Evolutionary conservation across 768 basidiomycete genomes (phyloP).

Genomic region (Kwoniella newhampshirensis): DNA sequence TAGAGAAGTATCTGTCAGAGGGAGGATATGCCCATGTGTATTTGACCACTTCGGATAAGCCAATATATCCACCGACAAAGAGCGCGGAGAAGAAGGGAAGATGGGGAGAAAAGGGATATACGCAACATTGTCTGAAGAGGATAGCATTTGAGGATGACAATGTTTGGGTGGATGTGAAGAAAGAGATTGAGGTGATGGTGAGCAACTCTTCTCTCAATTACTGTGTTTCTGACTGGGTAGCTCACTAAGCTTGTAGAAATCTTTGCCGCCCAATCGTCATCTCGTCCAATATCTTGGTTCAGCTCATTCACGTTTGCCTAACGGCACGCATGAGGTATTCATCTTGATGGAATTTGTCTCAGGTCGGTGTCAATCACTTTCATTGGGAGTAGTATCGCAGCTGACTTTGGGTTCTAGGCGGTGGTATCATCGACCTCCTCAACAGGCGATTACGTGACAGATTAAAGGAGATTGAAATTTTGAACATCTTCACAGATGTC

Average conservation of each 20-base stretch:
- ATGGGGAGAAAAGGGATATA: slow-evolving; percentile 67
- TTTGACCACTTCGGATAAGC: slow-evolving; percentile 79
- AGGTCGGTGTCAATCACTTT: slow-evolving; percentile 59
- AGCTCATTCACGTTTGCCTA: slow-evolving; percentile 78
- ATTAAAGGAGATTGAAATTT: slow-evolving; percentile 90
- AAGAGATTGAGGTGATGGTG: slow-evolving; percentile 99
- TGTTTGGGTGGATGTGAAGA: slow-evolving; percentile 89
- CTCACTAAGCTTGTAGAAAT: slow-evolving; percentile 63
- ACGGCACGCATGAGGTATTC: slow-evolving; percentile 88
- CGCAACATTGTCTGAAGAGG: slow-evolving; percentile 93
- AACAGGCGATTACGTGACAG: slow-evolving; percentile 92
- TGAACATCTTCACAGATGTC: slow-evolving; percentile 96
- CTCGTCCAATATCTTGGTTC: slow-evolving; percentile 96
- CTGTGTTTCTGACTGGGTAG: too few species aligned
- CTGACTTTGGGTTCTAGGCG: slow-evolving; percentile 60
- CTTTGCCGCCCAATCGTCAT: slow-evolving; percentile 88
- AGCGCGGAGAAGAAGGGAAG: slow-evolving; percentile 31
- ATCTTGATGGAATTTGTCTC: slow-evolving; percentile 98
- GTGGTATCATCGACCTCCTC: slow-evolving; percentile 99
- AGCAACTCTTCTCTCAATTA: too few species aligned
- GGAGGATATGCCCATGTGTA: slow-evolving; percentile 99
- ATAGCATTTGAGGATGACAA: slow-evolving; percentile 87
- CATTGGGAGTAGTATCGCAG: slow-evolving; percentile 9
- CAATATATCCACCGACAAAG: slow-evolving; percentile 59
- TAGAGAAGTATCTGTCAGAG: slow-evolving; percentile 94